Conservation (phyloP, 208 protist species). For the Phytomonas sp. region DNA sequence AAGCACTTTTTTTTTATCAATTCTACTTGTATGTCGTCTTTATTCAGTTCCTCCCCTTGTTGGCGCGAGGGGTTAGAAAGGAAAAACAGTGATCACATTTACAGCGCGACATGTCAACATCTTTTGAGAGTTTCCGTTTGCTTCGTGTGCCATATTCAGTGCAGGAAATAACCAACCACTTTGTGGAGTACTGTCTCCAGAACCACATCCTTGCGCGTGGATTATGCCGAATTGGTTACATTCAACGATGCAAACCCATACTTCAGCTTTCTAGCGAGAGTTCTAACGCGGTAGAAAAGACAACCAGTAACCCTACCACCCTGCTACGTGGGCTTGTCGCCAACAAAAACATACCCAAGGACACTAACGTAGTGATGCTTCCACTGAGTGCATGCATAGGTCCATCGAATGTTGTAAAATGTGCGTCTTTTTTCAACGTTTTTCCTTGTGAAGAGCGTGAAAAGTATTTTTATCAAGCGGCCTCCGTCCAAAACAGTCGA, state of each 20-base stretch:
- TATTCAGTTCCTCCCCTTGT: background rate
- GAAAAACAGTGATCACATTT: background rate
- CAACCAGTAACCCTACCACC: background rate
- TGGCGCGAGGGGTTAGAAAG: background rate
- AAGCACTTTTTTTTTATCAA: too few species aligned
- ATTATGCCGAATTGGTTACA: constrained; percentile 50
- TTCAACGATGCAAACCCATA: constrained; percentile 17
- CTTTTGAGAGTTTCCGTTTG: constrained; percentile 55
- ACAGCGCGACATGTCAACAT: constrained; percentile 23
- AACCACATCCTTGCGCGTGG: constrained; percentile 55
- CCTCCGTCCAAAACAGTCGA: constrained; percentile 55
- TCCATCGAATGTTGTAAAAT: constrained; percentile 35
- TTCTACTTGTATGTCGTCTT: background rate
- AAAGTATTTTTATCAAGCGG: constrained; percentile 19
- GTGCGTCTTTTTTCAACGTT: constrained; percentile 32
- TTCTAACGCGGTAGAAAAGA: too few species aligned
- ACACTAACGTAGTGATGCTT: constrained; percentile 73
- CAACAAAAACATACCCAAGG: constrained; percentile 57
- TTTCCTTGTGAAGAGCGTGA: constrained; percentile 27
- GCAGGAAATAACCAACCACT: constrained; percentile 31
- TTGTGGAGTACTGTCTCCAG: constrained; percentile 51
- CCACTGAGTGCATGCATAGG: constrained; percentile 52
- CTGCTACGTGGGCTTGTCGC: constrained; percentile 64
- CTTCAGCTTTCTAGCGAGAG: background rate
- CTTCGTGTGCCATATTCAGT: constrained; percentile 47